Percentiles rank a stretch among this genome's conserved stretches.
phyloP scores from a whole-genome alignment of 495 filamentous ascomycete species.

The Oidiodendron maius region DNA sequence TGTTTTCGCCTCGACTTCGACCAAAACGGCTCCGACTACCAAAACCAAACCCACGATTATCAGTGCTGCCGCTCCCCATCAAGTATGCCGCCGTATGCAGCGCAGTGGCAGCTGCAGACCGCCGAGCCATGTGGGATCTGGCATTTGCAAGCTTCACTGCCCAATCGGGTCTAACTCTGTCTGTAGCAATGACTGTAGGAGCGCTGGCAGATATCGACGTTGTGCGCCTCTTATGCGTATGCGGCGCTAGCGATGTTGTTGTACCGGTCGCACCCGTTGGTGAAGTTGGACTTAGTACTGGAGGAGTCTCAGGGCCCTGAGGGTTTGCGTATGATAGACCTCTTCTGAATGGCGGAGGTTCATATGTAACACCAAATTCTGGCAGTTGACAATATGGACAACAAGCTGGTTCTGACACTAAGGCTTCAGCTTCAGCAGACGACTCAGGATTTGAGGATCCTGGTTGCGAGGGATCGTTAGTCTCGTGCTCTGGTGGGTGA shows the following conservation, averaged over 20 bases:
- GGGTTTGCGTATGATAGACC: slow-evolving; percentile 65
- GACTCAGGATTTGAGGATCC: slow-evolving; percentile 34
- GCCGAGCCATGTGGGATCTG: slow-evolving; percentile 72
- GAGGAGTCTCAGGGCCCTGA: slow-evolving; percentile 35
- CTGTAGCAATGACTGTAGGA: slow-evolving; percentile 82
- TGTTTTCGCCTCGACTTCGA: slow-evolving; percentile 18
- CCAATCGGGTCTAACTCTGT: slow-evolving; percentile 91
- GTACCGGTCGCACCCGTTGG: slow-evolving; percentile 39
- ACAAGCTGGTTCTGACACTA: slow-evolving; percentile 86
- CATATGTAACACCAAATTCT: slow-evolving; percentile 91
- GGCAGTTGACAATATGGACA: slow-evolving; percentile 95
- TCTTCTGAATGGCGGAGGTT: slow-evolving; percentile 79
- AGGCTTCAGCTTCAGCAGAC: slow-evolving; percentile 52
- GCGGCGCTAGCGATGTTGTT: slow-evolving; percentile 15
- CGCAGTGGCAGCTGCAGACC: slow-evolving; percentile 90
- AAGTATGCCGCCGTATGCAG: slow-evolving; percentile 93
- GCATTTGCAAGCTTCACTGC: slow-evolving; percentile 81
- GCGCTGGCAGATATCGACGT: slow-evolving; percentile 78
- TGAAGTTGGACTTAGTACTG: slow-evolving; percentile 62
- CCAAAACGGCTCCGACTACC: slow-evolving; percentile 20
- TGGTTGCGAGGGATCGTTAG: slow-evolving; percentile 48
- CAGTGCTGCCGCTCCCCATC: slow-evolving; percentile 53
- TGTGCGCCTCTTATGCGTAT: slow-evolving; percentile 50
- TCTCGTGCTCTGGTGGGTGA: slow-evolving; percentile 80
- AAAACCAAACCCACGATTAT: slow-evolving; percentile 32